Conservation (phyloP, 106 monocot species). For the Vanilla planifolia region DNA sequence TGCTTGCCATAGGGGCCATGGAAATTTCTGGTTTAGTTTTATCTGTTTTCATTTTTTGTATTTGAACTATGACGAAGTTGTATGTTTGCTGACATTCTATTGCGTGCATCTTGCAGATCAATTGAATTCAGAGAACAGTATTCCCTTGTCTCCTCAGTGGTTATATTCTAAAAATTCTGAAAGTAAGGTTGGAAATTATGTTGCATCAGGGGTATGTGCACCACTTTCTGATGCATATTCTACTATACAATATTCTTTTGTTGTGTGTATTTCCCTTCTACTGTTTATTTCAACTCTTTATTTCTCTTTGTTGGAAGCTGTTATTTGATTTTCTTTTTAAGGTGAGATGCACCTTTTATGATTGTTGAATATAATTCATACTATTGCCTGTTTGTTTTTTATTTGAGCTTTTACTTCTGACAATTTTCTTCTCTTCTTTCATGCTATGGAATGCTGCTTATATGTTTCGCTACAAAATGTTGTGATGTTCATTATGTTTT, state of each 20-base stretch:
- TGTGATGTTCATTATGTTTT: too few species aligned
- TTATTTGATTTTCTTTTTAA: background rate
- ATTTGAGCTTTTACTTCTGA: too few species aligned
- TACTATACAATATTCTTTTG: background rate
- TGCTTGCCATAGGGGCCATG: too few species aligned
- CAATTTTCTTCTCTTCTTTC: too few species aligned
- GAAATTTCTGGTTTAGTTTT: too few species aligned
- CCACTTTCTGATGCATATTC: background rate
- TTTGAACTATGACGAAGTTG: too few species aligned
- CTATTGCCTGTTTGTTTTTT: too few species aligned
- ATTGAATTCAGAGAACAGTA: constrained; percentile 53
- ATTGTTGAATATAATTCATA: too few species aligned
- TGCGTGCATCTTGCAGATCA: constrained; percentile 52
- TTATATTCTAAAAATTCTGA: constrained; percentile 81
- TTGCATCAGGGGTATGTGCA: constrained; percentile 1
- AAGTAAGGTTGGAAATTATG: constrained; percentile 28
- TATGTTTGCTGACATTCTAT: too few species aligned
- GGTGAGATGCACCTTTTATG: background rate
- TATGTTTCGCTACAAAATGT: too few species aligned
- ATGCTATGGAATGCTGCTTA: too few species aligned
- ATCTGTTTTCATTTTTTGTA: too few species aligned
- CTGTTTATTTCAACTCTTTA: background rate
- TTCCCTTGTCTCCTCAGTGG: constrained; percentile 97
- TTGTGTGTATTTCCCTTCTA: background rate
- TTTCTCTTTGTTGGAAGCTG: background rate